Evolutionary conservation across 768 basidiomycete genomes (phyloP).

Genomic region (Basidioascus undulatus): DNA sequence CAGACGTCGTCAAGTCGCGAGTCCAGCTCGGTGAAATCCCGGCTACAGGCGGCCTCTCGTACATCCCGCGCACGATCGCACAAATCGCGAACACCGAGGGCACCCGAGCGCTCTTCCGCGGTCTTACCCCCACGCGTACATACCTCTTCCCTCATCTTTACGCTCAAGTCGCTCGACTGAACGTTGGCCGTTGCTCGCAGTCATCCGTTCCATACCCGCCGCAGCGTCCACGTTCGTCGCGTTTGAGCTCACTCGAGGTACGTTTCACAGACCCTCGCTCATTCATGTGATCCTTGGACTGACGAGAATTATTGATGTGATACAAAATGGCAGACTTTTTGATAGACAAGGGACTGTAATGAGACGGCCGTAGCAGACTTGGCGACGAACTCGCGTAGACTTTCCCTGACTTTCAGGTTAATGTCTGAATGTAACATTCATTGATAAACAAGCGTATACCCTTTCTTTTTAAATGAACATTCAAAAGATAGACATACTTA

Average conservation of each 20-base stretch:
- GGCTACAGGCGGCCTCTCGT: slow-evolving; percentile 39
- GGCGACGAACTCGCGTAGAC: too few relatives aligned
- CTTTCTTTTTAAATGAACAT: too few relatives aligned
- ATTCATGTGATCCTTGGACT: too few relatives aligned
- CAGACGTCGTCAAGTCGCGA: slow-evolving; percentile 78
- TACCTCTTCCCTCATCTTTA: slow-evolving; percentile 10
- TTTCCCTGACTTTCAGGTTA: too few relatives aligned
- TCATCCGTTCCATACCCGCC: slow-evolving; percentile 48
- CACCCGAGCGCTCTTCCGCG: slow-evolving; percentile 26
- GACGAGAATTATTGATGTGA: too few relatives aligned
- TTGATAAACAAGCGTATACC: too few relatives aligned
- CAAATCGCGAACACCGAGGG: slow-evolving; percentile 46
- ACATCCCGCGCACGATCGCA: slow-evolving; percentile 47
- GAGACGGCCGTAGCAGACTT: too few relatives aligned
- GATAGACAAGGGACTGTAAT: too few relatives aligned
- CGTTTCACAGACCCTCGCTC: too few relatives aligned
- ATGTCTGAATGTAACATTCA: too few relatives aligned
- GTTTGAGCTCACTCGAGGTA: slow-evolving; percentile 49
- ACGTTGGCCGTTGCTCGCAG: slow-evolving; percentile 13
- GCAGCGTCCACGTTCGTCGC: slow-evolving; percentile 76
- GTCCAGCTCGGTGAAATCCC: slow-evolving; percentile 56
- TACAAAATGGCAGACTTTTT: too few relatives aligned
- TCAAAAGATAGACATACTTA: too few relatives aligned
- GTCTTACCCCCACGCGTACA: slow-evolving; percentile 36
- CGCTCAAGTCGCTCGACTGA: neutral